Percentiles rank a stretch among this genome's conserved stretches.
These are phyloP conservation scores for Calonectria fujianensis DNA, from an alignment of 2,329 filamentous ascomycete species.

Conservation along the genomic window DNA sequence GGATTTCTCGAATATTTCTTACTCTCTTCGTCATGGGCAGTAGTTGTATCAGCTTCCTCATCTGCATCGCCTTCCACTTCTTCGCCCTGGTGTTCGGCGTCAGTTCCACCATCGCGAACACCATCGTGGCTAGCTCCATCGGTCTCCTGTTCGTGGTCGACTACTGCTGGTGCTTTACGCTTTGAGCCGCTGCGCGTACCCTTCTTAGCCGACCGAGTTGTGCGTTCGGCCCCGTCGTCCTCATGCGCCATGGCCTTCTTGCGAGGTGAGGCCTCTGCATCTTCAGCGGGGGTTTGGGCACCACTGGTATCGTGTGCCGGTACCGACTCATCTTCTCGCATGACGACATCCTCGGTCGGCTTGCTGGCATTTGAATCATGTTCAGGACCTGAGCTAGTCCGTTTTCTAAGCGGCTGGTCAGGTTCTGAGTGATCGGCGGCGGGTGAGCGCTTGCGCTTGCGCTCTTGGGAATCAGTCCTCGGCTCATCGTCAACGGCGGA, in stretches of 20 bases:
- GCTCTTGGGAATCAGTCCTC: slow-evolving; percentile 60
- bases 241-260: slow-evolving; percentile 57
- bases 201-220: slow-evolving; percentile 62
- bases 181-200: slow-evolving; percentile 65
- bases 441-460: slow-evolving; percentile 72
- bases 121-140: slow-evolving; percentile 59
- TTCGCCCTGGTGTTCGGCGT: slow-evolving; percentile 69
- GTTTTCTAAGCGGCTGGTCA: slow-evolving; percentile 72
- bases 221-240: slow-evolving; percentile 57
- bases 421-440: slow-evolving; percentile 66
- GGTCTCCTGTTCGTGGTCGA: slow-evolving; percentile 57
- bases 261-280: slow-evolving; percentile 61
- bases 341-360: slow-evolving; percentile 56
- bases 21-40: slow-evolving; percentile 80
- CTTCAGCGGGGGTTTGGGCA: slow-evolving; percentile 68
- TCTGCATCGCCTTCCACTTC: slow-evolving; percentile 75
- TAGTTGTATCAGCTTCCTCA: slow-evolving; percentile 75
- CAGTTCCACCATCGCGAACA: slow-evolving; percentile 61
- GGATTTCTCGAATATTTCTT: slow-evolving; percentile 51
- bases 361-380: slow-evolving; percentile 59
- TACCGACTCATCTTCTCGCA: slow-evolving; percentile 61
- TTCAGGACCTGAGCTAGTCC: slow-evolving; percentile 69
- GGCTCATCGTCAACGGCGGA: slow-evolving; percentile 56
- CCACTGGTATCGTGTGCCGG: slow-evolving; percentile 61
- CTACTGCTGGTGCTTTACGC: slow-evolving; percentile 58